Evolutionary conservation across 345 rosid genomes (phyloP).

Genomic region (Eucalyptus shirleyi): DNA sequence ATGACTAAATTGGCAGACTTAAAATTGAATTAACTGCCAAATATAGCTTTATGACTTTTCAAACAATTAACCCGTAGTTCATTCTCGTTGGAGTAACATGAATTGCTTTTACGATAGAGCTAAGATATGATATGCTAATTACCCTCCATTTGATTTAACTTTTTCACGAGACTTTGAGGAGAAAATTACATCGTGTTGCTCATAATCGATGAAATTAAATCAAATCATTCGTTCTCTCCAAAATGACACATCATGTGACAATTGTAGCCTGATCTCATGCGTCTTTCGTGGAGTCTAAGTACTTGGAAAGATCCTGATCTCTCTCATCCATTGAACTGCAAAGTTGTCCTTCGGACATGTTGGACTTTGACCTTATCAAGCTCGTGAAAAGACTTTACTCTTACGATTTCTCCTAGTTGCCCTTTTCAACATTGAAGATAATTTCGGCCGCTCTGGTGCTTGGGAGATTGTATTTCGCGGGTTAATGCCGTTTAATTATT

Average conservation of each 20-base stretch:
- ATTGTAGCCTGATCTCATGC: not conserved
- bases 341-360: not conserved
- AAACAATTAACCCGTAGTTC: not conserved
- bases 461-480: not conserved
- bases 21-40: accelerated
- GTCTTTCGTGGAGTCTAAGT: not conserved
- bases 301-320: not conserved
- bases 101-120: not conserved
- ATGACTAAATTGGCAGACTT: accelerated
- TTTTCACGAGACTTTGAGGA: too few relatives aligned
- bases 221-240: not conserved
- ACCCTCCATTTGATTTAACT: too few relatives aligned
- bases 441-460: not conserved
- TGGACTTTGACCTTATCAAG: not conserved
- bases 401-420: not conserved
- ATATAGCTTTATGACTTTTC: not conserved
- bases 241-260: not conserved
- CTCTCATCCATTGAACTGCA: not conserved
- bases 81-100: not conserved
- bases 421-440: not conserved
- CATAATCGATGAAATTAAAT: not conserved
- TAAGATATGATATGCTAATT: not conserved
- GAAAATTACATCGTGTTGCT: not conserved
- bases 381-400: not conserved
- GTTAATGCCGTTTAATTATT: not conserved